Conservation (phyloP, 768 basidiomycete species). For the Pholiota molesta region DNA sequence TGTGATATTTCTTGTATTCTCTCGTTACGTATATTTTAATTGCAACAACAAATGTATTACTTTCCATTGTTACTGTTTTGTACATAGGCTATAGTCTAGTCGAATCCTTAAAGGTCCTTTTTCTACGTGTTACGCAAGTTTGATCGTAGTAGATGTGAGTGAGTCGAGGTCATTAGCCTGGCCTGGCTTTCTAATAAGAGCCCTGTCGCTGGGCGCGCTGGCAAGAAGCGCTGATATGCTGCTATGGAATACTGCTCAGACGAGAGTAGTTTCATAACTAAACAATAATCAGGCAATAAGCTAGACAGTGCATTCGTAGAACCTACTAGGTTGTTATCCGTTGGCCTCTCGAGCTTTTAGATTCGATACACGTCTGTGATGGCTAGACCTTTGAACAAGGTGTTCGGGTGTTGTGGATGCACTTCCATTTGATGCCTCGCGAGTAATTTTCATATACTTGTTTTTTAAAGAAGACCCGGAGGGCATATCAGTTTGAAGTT, state of each 20-base stretch:
- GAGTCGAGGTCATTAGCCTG: slow-evolving; percentile 15
- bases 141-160: slow-evolving; percentile 8
- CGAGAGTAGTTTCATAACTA: not conserved
- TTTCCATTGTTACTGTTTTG: slow-evolving; percentile 12
- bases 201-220: not conserved
- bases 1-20: slow-evolving; percentile 22
- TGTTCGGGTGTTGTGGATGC: slow-evolving; percentile 12
- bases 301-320: not conserved
- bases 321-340: slow-evolving; percentile 12
- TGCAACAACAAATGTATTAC: slow-evolving; percentile 27
- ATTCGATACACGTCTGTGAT: slow-evolving; percentile 11
- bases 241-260: not conserved
- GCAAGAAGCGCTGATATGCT: not conserved
- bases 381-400: slow-evolving; percentile 7
- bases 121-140: slow-evolving; percentile 4
- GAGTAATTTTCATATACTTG: slow-evolving; percentile 17
- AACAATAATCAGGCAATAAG: not conserved
- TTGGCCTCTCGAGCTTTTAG: slow-evolving; percentile 17
- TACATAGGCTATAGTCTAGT: slow-evolving; percentile 8
- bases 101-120: slow-evolving; percentile 12
- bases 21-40: slow-evolving; percentile 14
- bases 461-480: slow-evolving; percentile 24
- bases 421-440: slow-evolving; percentile 20
- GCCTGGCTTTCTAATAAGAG: slow-evolving; percentile 11
- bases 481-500: slow-evolving; percentile 27